Evolutionary conservation across 2,329 filamentous ascomycete species (phyloP), one percentile per base, ranked within the genome.

Genomic region (Ilyonectria robusta): DNA sequence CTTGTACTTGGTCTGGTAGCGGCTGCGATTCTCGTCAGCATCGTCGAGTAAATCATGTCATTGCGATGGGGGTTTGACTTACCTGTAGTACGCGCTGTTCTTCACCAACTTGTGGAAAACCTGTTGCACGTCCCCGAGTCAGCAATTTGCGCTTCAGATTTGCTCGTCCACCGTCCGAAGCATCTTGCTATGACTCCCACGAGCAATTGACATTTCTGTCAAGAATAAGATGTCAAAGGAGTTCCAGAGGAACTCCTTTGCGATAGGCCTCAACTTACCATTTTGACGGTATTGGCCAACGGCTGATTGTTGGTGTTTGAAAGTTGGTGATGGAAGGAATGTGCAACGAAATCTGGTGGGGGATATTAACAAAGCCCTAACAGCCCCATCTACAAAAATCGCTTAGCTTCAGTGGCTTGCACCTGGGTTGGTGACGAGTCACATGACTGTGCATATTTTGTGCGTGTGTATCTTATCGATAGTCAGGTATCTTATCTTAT

Each of bases 1-100:
- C 90, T 94, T 96, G 93, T 98, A 99, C 93, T 99, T 99, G 84
- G 96, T 98, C 90, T 99, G 96, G 91, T 93, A 99, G 87, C 96
- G 94, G 85, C 95, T 97, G 83, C 62, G 48, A 71, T 72, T 50
- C 58, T 63, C 69, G 74, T 80, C 68, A 81, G 78, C 56, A 70
- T 65, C 58, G 29, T 37, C 37, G 10, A 44, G 55, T 13, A 9
- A 8, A 26, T 9, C 17, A 3, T 7, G 51, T 13, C 46, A 13
- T 13, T 40, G 31, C 10, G 33, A 37, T 55, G 29, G 29, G 10
- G 10, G n/a, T 33, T 47, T 15, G 67, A 86, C 92, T 92, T 81
- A 97, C 94, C 94, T 97, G 91, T 93, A 98, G 94, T 98, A 99
- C 84, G 96, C 93, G 86, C 92, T 94, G 90, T 92, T 97, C 93